Base-by-base conservation (phyloP, 352 stramenopile genomes). In the Pythium sukuiense region DNA sequence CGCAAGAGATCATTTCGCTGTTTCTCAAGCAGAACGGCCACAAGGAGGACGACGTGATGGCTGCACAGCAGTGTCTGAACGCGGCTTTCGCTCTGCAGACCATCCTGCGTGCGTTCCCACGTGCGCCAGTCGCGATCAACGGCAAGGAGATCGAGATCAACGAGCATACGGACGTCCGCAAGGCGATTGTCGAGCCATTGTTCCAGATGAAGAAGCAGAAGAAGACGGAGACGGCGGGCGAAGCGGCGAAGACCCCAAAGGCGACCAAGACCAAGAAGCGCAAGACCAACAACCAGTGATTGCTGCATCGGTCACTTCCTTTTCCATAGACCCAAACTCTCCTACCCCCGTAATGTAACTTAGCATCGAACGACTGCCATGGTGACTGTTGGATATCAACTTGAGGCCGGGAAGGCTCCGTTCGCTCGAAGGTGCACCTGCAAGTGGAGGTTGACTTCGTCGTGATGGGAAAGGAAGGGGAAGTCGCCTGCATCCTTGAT, bases 21-120 rank as follows among this genome's bases (percentile, higher is more conserved):
- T 93, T 93, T 41, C 68, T 91, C 32, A 52, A 83, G 37, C 59
- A 46, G 14, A 93, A 93, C 33, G 82, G 80, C 8, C 77, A 90
- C 63, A 73, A 73, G 39, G 3, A 63, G 9, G 69, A 78, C 33
- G 70, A 87, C 7, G 37, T 66, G 13, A 65, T 71, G 45, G 45
- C 67, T 16, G 85, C 81, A 8, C 74, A 93, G 69, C 81, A 92
- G 74, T 90, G 81, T 61, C 88, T 92, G 55, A 90, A 85, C 65
- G 79, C 82, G 49, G 85, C 83, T 18, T 94, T 94, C 57, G 81
- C 85, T 0, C 69, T 94, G 24, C 85, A 94, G 61, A 90, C 84
- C 18, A 53, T 92, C n/a, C 56, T 94, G 20, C 73, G 79, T 48
- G 85, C 83, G 43, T 92, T 93, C 61, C 83, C 83, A 13, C 74